Conservation (phyloP, 1,139 yeast species). For the Lizanozyma gosingica region DNA sequence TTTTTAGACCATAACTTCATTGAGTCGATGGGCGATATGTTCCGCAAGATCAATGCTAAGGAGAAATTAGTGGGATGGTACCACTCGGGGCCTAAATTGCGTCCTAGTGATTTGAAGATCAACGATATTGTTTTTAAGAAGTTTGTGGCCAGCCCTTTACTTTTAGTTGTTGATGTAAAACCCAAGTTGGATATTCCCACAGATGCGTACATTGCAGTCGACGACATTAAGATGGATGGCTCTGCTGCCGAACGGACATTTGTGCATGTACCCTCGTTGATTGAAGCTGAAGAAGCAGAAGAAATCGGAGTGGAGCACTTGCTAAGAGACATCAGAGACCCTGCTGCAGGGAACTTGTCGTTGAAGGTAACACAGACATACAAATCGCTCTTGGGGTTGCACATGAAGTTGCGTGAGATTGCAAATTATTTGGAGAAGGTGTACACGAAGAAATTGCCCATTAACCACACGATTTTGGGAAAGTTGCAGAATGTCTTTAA, state of each 20-base stretch:
- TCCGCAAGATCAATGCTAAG: slow-evolving; percentile 92
- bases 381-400: slow-evolving; percentile 80
- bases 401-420: slow-evolving; percentile 71
- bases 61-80: slow-evolving; percentile 98
- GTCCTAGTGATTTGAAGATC: slow-evolving; percentile 80
- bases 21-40: slow-evolving; percentile 97
- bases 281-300: slow-evolving; percentile 98
- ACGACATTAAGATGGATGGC: slow-evolving; percentile 96
- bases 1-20: slow-evolving; percentile 94
- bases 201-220: slow-evolving; percentile 89
- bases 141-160: slow-evolving; percentile 73
- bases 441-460: slow-evolving; percentile 61
- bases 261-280: slow-evolving; percentile 83
- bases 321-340: slow-evolving; percentile 89
- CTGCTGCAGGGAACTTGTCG: slow-evolving; percentile 90
- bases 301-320: slow-evolving; percentile 98
- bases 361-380: slow-evolving; percentile 82
- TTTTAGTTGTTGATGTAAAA: slow-evolving; percentile 86
- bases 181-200: slow-evolving; percentile 79
- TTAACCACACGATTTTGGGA: slow-evolving; percentile 85
- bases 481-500: slow-evolving; percentile 93
- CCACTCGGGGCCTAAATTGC: slow-evolving; percentile 92
- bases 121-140: slow-evolving; percentile 77
- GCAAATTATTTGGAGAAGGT: slow-evolving; percentile 75
- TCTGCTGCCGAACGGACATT: slow-evolving; percentile 88